Base-by-base conservation (phyloP, 148 eudicot genomes). In the Gaultheria prostrata region DNA sequence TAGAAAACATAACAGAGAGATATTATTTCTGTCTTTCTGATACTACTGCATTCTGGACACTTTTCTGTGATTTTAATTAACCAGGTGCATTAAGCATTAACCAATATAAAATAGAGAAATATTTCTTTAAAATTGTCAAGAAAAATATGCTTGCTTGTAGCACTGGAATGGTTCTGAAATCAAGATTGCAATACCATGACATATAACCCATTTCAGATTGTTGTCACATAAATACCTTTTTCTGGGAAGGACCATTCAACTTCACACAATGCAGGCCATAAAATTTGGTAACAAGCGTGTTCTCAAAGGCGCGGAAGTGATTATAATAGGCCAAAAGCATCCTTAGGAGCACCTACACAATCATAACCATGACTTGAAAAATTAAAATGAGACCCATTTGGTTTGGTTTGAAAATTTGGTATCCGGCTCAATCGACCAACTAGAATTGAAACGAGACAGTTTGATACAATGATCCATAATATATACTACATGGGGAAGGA, bases 231-330 rank as follows among this genome's bases (percentile, higher is more conserved):
- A n/a, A 2, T 89, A 95, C 98, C 91, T 95, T 95, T 90, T 92
- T 95, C 35, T 95, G 97, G 77, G 89, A 87, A 80, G 94, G 82
- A 57, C 99, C 99, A 69, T 89, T 95, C 73, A 93, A 72, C 86
- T 91, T 95, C 74, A 97, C 98, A 82, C 99, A 97, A n/a, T 97
- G 99, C 65, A 97, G 91, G 54, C 99, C 99, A 82, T 85, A 97
- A 32, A 91, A 92, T 80, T 93, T 95, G 59, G 98, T 92, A 15
- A 97, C 95, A 18, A 97, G 89, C 1, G 98, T 95, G 90, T 95
- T 92, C 87, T 97, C 98, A 39, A 88, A 97, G 8, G 94, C 80
- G 21, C 99, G 92, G 21, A 97, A 92, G 75, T 97, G 99, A 79
- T 90, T 92, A 78, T 93, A 97, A 67, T 97, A 97, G 7, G 98